phyloP scores from a whole-genome alignment of 768 basidiomycete species.

The Panellus pusillus region DNA sequence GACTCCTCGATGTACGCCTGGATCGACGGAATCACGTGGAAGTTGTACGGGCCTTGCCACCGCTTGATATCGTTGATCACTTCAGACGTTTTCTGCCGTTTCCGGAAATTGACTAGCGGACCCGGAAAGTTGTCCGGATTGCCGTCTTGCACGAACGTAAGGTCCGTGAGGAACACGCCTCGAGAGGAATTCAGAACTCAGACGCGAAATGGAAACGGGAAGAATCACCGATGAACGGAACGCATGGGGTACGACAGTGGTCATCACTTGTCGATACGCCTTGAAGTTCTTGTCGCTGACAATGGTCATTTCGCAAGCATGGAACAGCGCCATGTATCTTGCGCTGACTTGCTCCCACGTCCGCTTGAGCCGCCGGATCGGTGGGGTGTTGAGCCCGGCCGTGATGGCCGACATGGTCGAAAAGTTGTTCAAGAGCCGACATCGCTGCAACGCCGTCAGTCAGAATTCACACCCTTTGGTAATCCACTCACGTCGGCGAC shows the following conservation, averaged over 20 bases:
- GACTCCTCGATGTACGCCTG: conserved; percentile 78
- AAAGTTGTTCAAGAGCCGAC: conserved; percentile 88
- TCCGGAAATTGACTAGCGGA: conserved; percentile 90
- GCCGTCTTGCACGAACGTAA: conserved; percentile 98
- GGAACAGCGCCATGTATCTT: conserved; percentile 71
- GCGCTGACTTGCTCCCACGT: conserved; percentile 90
- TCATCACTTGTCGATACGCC: conserved; percentile 84
- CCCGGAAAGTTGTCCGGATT: conserved; percentile 76
- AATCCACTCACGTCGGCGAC: conserved; percentile 78
- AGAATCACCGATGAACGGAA: conserved; percentile 86
- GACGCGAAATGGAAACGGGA: not conserved
- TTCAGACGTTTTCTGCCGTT: conserved; percentile 93
- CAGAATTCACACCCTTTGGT: not conserved
- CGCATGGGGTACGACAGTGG: conserved; percentile 89
- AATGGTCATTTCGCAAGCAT: conserved; percentile 83
- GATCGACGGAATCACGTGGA: conserved; percentile 65
- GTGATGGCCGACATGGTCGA: conserved; percentile 97
- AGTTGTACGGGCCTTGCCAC: conserved; percentile 93
- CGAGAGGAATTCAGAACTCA: conserved; percentile 2
- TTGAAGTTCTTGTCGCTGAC: conserved; percentile 94
- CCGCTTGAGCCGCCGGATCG: conserved; percentile 88
- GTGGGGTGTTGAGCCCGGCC: conserved; percentile 91
- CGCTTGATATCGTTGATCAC: conserved; percentile 96
- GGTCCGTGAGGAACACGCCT: conserved; percentile 95
- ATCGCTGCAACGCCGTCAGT: conserved; percentile 57